These are phyloP conservation scores for Lentithecium fluviatile DNA, from an alignment of 495 filamentous ascomycete genomes.

Conservation along the genomic window DNA sequence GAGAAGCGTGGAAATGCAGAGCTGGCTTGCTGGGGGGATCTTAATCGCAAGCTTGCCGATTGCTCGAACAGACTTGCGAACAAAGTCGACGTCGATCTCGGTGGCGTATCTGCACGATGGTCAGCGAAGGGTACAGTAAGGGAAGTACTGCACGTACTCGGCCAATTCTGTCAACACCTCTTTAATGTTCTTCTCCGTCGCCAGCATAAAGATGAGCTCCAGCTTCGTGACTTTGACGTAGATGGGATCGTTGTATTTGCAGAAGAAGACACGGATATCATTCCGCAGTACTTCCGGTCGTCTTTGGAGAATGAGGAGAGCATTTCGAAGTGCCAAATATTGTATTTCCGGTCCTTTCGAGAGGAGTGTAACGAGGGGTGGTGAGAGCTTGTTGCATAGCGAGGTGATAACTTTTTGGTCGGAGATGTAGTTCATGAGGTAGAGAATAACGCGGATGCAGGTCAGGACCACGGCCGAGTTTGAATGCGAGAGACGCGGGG, in stretches of 20 bases:
- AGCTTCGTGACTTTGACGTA: slow-evolving; percentile 99
- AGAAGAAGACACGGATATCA: slow-evolving; percentile 98
- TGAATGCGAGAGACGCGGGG: slow-evolving; percentile 89
- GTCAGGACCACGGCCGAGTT: slow-evolving; percentile 97
- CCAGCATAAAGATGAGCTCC: slow-evolving; percentile 98
- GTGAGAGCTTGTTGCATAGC: slow-evolving; percentile 89
- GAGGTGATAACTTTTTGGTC: slow-evolving; percentile 88
- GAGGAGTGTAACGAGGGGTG: slow-evolving; percentile 89
- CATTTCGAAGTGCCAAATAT: slow-evolving; percentile 92
- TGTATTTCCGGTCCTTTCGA: slow-evolving; percentile 97
- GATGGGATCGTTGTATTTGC: slow-evolving; percentile 99
- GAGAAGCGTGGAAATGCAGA: slow-evolving; percentile 88
- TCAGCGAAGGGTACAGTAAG: not conserved
- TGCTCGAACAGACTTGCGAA: slow-evolving; percentile 93
- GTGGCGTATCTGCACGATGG: slow-evolving; percentile 68
- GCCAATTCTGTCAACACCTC: slow-evolving; percentile 92
- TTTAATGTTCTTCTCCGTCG: slow-evolving; percentile 91
- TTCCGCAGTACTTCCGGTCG: slow-evolving; percentile 92
- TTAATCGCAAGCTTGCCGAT: slow-evolving; percentile 99
- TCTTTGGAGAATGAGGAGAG: slow-evolving; percentile 88
- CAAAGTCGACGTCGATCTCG: slow-evolving; percentile 98
- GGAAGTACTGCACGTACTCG: slow-evolving; percentile 57
- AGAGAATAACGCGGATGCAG: slow-evolving; percentile 91
- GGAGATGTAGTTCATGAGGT: slow-evolving; percentile 98
- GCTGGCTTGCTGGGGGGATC: slow-evolving; percentile 87